A percentile compares a stretch with the other conserved stretches of the same genome.
These are phyloP conservation scores for Xerocomellus dryophilus DNA, from an alignment of 768 basidiomycete species.

Conservation along the genomic window DNA sequence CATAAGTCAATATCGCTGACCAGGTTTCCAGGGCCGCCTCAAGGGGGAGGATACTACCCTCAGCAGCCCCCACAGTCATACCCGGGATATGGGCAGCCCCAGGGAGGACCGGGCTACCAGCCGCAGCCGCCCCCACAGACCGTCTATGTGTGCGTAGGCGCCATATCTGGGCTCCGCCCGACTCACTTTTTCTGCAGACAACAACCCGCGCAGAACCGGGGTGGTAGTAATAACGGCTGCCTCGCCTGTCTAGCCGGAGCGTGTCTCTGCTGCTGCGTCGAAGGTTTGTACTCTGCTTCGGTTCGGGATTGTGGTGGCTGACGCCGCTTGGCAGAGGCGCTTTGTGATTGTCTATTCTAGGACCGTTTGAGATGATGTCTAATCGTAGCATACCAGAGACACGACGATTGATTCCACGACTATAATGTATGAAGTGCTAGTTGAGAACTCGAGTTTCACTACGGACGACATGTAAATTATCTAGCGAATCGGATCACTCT, in stretches of 20 bases:
- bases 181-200: slow-evolving; percentile 32
- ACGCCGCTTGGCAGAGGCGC: slow-evolving; percentile 43
- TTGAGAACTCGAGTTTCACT: slow-evolving; percentile 9
- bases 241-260: slow-evolving; percentile 48
- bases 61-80: slow-evolving; percentile 74
- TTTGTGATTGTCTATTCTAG: slow-evolving; percentile 70
- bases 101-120: slow-evolving; percentile 37
- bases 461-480: slow-evolving; percentile 31
- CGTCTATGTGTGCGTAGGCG: slow-evolving; percentile 66
- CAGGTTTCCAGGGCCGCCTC: slow-evolving; percentile 50
- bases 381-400: slow-evolving; percentile 19
- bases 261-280: slow-evolving; percentile 50
- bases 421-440: slow-evolving; percentile 20
- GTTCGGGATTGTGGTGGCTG: slow-evolving; percentile 29
- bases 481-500: slow-evolving; percentile 14
- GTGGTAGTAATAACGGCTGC: slow-evolving; percentile 34
- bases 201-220: slow-evolving; percentile 39
- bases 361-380: neutral
- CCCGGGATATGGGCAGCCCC: slow-evolving; percentile 41
- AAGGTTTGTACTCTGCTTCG: slow-evolving; percentile 36
- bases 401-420: slow-evolving; percentile 10
- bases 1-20: slow-evolving; percentile 3
- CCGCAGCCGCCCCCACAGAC: slow-evolving; percentile 76
- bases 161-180: neutral
- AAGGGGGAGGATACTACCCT: slow-evolving; percentile 69